These are phyloP conservation scores for Colletotrichum aenigma DNA, from an alignment of 2,329 filamentous ascomycete species.

Conservation along the genomic window DNA sequence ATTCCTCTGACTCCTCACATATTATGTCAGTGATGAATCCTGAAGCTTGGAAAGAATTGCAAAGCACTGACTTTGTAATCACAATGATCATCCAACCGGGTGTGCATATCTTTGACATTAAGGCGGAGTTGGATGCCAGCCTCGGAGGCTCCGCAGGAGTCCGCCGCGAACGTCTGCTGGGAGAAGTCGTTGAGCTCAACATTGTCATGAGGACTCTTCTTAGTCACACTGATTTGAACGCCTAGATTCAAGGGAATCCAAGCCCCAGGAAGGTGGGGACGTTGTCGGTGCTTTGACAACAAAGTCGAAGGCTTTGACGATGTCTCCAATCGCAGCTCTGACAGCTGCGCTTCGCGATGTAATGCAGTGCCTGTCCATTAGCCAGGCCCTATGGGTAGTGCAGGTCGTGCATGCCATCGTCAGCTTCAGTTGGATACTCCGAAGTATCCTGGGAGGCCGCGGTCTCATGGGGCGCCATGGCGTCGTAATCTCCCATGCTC, in stretches of 20 bases:
- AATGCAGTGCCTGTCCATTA: background rate
- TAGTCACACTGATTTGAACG: background rate
- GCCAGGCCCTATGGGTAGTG: background rate
- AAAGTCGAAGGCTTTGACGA: background rate
- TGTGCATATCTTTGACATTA: background rate
- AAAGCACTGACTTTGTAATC: background rate
- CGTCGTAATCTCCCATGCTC: background rate
- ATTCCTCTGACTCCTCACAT: background rate
- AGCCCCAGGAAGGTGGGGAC: background rate
- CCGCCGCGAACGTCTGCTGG: background rate
- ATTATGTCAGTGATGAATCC: background rate
- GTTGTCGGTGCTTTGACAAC: background rate
- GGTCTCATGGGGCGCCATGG: background rate
- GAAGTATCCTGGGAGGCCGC: background rate
- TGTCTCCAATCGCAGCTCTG: background rate
- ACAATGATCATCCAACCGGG: background rate
- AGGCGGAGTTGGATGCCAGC: background rate
- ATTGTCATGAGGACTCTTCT: background rate
- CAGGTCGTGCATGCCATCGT: background rate
- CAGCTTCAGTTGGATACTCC: background rate
- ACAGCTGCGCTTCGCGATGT: background rate
- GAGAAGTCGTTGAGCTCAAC: background rate
- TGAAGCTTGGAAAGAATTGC: accelerated
- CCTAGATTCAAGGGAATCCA: background rate
- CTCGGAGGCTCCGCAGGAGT: background rate